Conservation (phyloP, 139 green algal species). For the Chlorella sp. region DNA sequence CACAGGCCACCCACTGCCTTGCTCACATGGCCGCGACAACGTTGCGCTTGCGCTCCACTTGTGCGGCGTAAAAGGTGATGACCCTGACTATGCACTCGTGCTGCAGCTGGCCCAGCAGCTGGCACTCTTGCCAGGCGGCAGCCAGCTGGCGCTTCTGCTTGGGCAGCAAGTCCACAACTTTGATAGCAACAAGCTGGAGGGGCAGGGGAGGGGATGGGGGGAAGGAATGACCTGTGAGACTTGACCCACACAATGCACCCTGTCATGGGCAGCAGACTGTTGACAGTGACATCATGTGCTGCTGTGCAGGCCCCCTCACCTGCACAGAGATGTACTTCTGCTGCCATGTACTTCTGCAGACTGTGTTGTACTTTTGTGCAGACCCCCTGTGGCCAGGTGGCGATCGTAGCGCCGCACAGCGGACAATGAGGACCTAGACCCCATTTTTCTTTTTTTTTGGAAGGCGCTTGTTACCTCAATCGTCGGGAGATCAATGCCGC, state of each 20-base stretch:
- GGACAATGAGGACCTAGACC: too few relatives aligned
- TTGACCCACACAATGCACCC: too few relatives aligned
- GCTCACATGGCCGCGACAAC: not conserved
- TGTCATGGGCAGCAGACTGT: too few relatives aligned
- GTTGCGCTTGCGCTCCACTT: not conserved
- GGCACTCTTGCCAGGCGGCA: constrained; percentile 31
- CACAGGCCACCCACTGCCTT: too few relatives aligned
- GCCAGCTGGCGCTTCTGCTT: constrained; percentile 27
- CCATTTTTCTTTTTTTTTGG: too few relatives aligned
- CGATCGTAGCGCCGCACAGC: too few relatives aligned
- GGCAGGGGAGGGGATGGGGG: not conserved
- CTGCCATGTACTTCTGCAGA: too few relatives aligned
- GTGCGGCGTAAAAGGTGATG: constrained; percentile 10
- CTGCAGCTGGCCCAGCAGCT: constrained; percentile 13
- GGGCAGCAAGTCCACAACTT: constrained; percentile 39
- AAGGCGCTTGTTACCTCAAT: too few relatives aligned
- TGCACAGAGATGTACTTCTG: not conserved
- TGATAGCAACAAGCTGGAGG: constrained; percentile 25
- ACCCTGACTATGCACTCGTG: constrained; percentile 23
- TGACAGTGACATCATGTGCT: not conserved
- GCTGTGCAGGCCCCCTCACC: not conserved
- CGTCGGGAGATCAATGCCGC: too few relatives aligned
- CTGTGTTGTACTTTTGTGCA: not conserved
- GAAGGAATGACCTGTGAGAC: not conserved
- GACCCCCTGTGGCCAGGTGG: too few relatives aligned